Evolutionary conservation across 345 rosid genomes (phyloP).

Genomic region (Melaleuca alternifolia): DNA sequence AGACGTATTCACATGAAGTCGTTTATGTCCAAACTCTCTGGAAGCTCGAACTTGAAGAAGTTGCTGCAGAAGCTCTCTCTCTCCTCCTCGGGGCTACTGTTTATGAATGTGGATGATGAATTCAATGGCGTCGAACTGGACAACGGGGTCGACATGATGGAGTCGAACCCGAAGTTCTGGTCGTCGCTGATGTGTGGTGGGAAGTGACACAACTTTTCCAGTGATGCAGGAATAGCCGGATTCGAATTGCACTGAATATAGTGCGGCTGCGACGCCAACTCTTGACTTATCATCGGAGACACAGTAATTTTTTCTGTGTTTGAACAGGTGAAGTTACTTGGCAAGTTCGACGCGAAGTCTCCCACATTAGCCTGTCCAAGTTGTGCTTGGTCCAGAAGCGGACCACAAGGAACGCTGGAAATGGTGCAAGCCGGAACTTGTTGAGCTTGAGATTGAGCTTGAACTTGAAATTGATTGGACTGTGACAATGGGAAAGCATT

Average conservation of each 20-base stretch:
- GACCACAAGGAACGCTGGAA: neutral
- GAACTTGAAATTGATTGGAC: neutral
- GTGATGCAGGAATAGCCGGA: neutral
- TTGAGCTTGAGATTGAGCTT: constrained; percentile 5
- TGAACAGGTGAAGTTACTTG: neutral
- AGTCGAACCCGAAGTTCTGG: constrained; percentile 39
- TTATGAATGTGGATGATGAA: constrained; percentile 35
- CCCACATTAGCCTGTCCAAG: constrained; percentile 7
- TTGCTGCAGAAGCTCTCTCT: constrained; percentile 59
- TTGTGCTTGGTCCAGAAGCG: constrained; percentile 17
- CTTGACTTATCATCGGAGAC: constrained; percentile 1
- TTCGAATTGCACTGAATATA: neutral
- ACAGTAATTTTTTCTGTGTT: neutral
- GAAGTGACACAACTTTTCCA: constrained; percentile 16
- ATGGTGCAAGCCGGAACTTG: constrained; percentile 13
- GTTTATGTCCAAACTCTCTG: constrained; percentile 48
- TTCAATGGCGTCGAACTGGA: constrained; percentile 39
- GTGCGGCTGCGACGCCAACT: constrained; percentile 9
- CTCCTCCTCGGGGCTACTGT: constrained; percentile 56
- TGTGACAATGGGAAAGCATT: neutral
- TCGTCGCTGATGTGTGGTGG: neutral
- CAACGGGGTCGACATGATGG: constrained; percentile 48
- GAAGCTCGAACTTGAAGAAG: constrained; percentile 69
- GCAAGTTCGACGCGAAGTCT: constrained; percentile 3
- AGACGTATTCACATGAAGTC: constrained; percentile 47